Conservation (phyloP, 2,329 filamentous ascomycete species). For the Botryotinia narcissicola region DNA sequence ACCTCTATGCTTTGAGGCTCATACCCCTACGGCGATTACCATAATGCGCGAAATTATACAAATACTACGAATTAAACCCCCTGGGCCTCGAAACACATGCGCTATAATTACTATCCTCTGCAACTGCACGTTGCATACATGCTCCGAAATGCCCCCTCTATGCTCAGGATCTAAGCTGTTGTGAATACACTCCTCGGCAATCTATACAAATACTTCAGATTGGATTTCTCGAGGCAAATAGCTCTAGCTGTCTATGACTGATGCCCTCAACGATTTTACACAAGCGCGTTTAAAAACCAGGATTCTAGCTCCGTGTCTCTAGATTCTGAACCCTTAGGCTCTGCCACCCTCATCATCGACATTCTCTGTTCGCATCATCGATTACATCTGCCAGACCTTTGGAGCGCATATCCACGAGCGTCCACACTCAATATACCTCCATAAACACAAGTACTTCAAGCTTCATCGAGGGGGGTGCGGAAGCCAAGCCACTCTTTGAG, state of each 20-base stretch:
- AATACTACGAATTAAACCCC: too few relatives aligned
- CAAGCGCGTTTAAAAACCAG: not conserved
- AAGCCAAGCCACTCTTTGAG: not conserved
- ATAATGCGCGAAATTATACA: too few relatives aligned
- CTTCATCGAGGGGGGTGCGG: not conserved
- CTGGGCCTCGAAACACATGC: not conserved
- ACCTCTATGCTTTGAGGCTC: not conserved
- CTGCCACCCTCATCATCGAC: not conserved
- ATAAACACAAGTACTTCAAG: not conserved
- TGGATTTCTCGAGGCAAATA: too few relatives aligned
- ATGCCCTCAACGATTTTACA: not conserved
- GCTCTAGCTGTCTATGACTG: accelerated
- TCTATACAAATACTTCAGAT: too few relatives aligned
- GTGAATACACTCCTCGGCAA: too few relatives aligned
- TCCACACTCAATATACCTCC: accelerated
- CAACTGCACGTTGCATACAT: not conserved
- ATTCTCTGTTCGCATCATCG: not conserved
- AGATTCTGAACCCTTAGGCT: not conserved
- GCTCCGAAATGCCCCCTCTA: not conserved
- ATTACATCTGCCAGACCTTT: not conserved
- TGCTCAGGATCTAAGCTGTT: not conserved
- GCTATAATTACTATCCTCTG: not conserved
- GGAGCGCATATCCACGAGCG: not conserved
- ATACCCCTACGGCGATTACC: not conserved
- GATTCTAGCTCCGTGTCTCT: not conserved